phyloP scores from a whole-genome alignment of 352 stramenopile genomes.

The Pythium folliculosum region DNA sequence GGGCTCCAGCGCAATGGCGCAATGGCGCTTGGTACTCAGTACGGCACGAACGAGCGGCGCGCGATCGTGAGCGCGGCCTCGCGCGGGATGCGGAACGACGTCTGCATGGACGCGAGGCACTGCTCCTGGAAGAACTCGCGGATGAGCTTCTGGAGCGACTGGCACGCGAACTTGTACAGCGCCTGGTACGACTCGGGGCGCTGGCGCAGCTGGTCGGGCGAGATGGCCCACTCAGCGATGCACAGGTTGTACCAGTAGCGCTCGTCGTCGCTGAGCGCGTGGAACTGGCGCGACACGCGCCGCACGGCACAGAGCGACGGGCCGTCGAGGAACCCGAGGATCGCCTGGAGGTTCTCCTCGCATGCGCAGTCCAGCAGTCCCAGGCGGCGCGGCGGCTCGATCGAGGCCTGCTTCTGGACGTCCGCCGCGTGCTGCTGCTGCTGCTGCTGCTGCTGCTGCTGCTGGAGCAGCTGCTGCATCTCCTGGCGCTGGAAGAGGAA shows the following conservation, averaged over 20 bases:
- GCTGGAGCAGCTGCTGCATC: conserved; percentile 36
- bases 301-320: conserved; percentile 58
- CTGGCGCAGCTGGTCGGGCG: conserved; percentile 60
- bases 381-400: conserved; percentile 1
- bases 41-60: conserved; percentile 26
- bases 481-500: conserved; percentile 38
- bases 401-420: not conserved
- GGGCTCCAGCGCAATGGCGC: no score
- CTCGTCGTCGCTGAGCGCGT: conserved; percentile 55
- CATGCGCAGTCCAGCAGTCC: conserved; percentile 72
- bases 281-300: conserved; percentile 61
- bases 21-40: conserved; percentile 2
- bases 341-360: conserved; percentile 65
- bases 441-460: conserved; percentile 24
- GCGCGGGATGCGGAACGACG: conserved; percentile 66
- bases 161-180: conserved; percentile 76
- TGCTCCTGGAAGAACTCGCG: conserved; percentile 82
- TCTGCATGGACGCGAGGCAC: conserved; percentile 69
- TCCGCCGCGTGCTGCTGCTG: not conserved
- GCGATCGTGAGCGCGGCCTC: conserved; percentile 62
- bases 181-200: conserved; percentile 65
- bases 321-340: conserved; percentile 75
- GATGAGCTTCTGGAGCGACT: conserved; percentile 73
- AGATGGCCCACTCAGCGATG: conserved; percentile 71
- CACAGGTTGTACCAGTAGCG: conserved; percentile 69